Evolutionary conservation across 352 stramenopile genomes (phyloP), one percentile per base, ranked within the genome.

Genomic region (Globisporangium spinosum): DNA sequence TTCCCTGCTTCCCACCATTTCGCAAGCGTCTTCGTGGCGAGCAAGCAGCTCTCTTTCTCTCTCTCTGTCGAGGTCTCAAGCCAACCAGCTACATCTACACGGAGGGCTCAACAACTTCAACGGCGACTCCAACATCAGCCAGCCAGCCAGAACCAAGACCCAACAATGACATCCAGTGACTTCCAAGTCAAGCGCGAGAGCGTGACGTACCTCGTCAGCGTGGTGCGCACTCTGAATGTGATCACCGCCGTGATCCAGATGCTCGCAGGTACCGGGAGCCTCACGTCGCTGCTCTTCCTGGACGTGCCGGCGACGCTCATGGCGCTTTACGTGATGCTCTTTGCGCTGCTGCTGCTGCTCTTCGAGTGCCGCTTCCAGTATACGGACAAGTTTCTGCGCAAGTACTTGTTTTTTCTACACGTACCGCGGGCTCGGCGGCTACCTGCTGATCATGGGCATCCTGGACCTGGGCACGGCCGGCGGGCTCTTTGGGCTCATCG

Each of bases 341-440:
- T 88, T 38, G 81, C 76, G 12, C 20, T 83, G 34, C 58, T 89
- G 51, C 70, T 89, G 61, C 70, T 79, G 29, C 75, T 78, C 34
- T 89, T 80, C 47, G 81, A 89, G 58, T 89, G 76, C 53, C 81
- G 77, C 61, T 74, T 89, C 29, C 70, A 51, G 7, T 55, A 69
- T 40, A 86, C 78, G 25, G 77, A 89, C 56, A 72, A 70, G 43
- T 70, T 78, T 45, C 70, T 89, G 38, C 81, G 75, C 32, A 67
- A 73, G 17, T 87, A 89, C 69, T 89, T 87, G 79, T 29, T 89
- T 89, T 66, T 66, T 89, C 17, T 89, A 79, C 66, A 79, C 77
- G 45, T 86, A 83, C 67, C 71, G 75, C 15, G 81, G 81, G 0
- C 80, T 85, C 64, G 70, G 79, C 2, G 78, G 62, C 7, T 87